Evolutionary conservation across 768 basidiomycete species (phyloP), one percentile per base, ranked within the genome.

Genomic region (Pilatotrama ljubarskyi): DNA sequence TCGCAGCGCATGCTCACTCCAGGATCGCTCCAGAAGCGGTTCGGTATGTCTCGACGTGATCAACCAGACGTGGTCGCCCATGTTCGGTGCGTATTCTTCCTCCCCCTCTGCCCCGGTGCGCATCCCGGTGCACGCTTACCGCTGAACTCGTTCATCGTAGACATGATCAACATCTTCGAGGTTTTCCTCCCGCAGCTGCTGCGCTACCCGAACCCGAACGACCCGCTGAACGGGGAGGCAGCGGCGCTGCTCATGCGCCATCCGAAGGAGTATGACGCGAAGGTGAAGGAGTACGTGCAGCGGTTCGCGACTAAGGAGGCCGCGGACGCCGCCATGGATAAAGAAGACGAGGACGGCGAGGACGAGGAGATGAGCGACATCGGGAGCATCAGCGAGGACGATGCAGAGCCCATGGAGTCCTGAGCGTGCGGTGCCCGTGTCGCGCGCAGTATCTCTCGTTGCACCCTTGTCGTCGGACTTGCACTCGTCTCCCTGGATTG

Each of bases 141-240:
- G 26, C 22, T 15, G 15, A 56, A 51, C 48, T 24, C 24, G 38
- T 22, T 13, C 29, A 14, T 11, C 22, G 50, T 69, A 98, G 96
- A 98, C 76, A 95, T 98, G 90, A 93, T 98, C 80, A 99, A 99
- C 72, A 98, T 99, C 64, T 98, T 99, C 70, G 97, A 99, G 74
- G 90, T 93, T 50, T 99, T 99, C 78, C 81, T 99, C 42, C 97
- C 97, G 4, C 97, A 99, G 74, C 84, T 99, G 1, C 77, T 99
- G 56, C 90, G 95, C 47, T 99, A 99, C 73, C 97, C 97, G 62
- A 99, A 99, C 73, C 96, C 97, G 13, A 94, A 95, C 61, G 97
- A 99, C 72, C 97, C 97, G 3, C 78, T 98, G 53, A 99, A 99
- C 65, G 96, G 96, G 35, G 97, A 99, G 76, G 97, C 97, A 18